Conservation (phyloP, 495 filamentous ascomycete genomes). For the Lophiostoma macrostomum region DNA sequence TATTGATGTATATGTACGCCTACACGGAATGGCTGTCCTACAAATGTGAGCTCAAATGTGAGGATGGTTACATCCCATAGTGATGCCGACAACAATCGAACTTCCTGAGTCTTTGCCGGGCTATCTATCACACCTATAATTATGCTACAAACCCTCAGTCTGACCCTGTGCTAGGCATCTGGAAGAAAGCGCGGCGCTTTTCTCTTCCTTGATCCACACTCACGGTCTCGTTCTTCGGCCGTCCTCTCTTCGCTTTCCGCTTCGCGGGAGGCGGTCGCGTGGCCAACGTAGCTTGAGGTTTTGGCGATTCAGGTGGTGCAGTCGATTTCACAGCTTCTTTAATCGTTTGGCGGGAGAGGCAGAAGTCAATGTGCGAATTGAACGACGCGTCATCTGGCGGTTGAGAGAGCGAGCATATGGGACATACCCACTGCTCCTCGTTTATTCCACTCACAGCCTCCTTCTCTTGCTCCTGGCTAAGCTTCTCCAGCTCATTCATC, state of each 20-base stretch:
- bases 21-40: no score
- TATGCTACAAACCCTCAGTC: no score
- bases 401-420: conserved; percentile 76
- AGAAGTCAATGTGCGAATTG: conserved; percentile 93
- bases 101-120: no score
- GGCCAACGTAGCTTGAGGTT: not conserved
- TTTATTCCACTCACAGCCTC: no score
- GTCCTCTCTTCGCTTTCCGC: conserved; percentile 12
- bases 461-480: conserved; percentile 56
- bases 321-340: conserved; percentile 54
- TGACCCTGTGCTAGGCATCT: no score
- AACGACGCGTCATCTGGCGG: conserved; percentile 71
- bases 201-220: conserved; percentile 2
- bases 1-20: no score
- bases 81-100: no score
- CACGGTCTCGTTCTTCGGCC: conserved; percentile 7
- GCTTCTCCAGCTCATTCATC: conserved; percentile 58
- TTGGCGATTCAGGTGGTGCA: not conserved
- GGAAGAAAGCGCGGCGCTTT: conserved; percentile 27
- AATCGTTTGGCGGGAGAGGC: conserved; percentile 81
- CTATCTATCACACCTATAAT: no score
- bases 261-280: not conserved
- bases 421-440: conserved; percentile 70
- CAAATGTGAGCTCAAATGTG: no score
- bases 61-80: no score